Conservation (phyloP, 139 green algal species). For the Chlamydomonas schloesseri region DNA sequence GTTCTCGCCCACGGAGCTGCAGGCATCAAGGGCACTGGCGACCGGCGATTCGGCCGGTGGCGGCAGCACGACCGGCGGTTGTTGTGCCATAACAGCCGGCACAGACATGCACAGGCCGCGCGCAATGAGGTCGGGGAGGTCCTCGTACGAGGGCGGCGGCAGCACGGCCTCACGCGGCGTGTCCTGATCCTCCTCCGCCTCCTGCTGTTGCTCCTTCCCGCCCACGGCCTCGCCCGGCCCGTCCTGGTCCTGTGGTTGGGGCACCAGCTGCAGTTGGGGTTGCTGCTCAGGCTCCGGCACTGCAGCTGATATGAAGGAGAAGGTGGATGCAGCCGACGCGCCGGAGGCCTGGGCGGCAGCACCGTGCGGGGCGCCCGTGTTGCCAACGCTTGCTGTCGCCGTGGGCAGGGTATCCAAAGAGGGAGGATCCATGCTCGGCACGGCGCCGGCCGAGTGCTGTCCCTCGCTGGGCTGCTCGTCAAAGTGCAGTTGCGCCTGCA, state of each 20-base stretch:
- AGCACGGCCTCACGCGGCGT: not conserved
- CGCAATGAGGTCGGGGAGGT: conserved; percentile 18
- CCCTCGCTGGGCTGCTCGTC: not conserved
- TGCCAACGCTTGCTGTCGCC: not conserved
- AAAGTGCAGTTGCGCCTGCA: no score
- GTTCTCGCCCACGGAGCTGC: conserved; percentile 24
- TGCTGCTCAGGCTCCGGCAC: no score
- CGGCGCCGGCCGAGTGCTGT: not conserved
- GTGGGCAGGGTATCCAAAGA: not conserved
- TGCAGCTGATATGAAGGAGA: not conserved
- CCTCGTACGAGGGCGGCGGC: conserved; percentile 1
- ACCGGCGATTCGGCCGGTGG: no score
- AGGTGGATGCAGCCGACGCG: not conserved
- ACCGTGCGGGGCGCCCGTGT: not conserved
- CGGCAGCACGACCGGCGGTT: no score
- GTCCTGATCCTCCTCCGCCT: no score
- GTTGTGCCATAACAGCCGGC: no score
- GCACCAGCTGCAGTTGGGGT: no score
- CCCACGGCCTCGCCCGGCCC: no score
- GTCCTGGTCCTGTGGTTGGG: no score
- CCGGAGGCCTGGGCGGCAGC: not conserved
- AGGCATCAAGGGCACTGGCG: not conserved
- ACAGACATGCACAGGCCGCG: conserved; percentile 20
- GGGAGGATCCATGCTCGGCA: not conserved
- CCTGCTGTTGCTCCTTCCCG: no score